Conservation (phyloP, 768 basidiomycete genomes). For the Podaxis sp. region DNA sequence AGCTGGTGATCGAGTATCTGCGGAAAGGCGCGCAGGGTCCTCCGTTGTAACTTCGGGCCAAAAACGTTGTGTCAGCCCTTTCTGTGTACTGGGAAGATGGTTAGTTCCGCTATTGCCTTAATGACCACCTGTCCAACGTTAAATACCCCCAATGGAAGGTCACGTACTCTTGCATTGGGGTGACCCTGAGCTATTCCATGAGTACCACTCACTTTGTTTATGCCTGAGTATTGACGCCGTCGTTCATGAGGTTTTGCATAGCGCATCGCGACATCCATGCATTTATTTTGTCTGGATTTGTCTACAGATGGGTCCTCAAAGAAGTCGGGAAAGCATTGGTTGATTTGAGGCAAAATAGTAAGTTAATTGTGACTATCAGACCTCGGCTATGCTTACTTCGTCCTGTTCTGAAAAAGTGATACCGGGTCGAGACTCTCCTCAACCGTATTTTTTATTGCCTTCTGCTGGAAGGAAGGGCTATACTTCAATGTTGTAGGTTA, state of each 20-base stretch:
- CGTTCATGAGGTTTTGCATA: neutral
- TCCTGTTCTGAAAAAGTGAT: neutral
- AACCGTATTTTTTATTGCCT: neutral
- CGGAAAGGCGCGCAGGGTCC: too few relatives aligned
- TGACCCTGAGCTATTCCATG: too few relatives aligned
- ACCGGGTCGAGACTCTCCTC: neutral
- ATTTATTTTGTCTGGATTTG: neutral
- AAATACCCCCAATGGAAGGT: too few relatives aligned
- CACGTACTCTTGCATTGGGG: too few relatives aligned
- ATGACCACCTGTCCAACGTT: too few relatives aligned
- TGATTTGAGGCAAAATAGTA: neutral
- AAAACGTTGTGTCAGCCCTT: too few relatives aligned
- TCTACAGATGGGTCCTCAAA: neutral
- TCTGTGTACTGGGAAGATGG: too few relatives aligned
- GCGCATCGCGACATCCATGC: neutral
- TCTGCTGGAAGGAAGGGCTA: neutral
- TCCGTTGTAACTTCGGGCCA: too few relatives aligned
- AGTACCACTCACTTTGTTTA: too few relatives aligned
- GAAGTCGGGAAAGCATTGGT: neutral
- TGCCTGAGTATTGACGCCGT: too few relatives aligned
- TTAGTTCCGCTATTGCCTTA: too few relatives aligned
- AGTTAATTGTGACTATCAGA: neutral
- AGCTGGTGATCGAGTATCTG: too few relatives aligned
- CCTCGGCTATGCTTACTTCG: neutral
- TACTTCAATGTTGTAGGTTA: neutral